phyloP scores from a whole-genome alignment of 2,329 filamentous ascomycete genomes.

The Aspergillus ochraceoroseus region DNA sequence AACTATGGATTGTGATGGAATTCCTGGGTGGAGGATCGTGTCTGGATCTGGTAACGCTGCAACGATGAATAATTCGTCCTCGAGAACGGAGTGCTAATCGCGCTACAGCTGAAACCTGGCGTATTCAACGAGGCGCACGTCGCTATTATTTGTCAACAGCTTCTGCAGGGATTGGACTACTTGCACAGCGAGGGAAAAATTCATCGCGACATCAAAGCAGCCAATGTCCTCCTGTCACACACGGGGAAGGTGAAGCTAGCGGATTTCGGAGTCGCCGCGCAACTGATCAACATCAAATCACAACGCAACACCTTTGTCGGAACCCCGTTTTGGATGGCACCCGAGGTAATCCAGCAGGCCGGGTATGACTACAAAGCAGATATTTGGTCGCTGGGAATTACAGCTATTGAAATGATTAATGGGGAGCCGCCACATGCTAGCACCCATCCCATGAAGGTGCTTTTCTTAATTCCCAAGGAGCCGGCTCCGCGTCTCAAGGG shows the following conservation, averaged over 20 bases:
- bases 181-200: conserved; percentile 92
- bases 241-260: conserved; percentile 89
- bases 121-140: conserved; percentile 85
- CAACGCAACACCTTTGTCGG: conserved; percentile 97
- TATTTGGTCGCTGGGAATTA: conserved; percentile 90
- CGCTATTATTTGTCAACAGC: conserved; percentile 86
- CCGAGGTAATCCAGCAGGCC: conserved; percentile 86
- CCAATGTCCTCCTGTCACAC: conserved; percentile 89
- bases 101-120: conserved; percentile 74
- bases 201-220: conserved; percentile 93
- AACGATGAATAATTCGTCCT: not conserved
- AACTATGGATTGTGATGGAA: conserved; percentile 99
- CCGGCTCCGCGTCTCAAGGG: conserved; percentile 79
- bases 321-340: conserved; percentile 96
- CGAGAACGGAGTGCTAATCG: too few relatives aligned
- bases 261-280: conserved; percentile 94
- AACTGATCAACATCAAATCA: conserved; percentile 95
- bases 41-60: conserved; percentile 69
- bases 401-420: conserved; percentile 80
- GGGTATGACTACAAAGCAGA: conserved; percentile 84
- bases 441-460: conserved; percentile 87
- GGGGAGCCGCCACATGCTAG: conserved; percentile 83
- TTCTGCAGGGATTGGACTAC: conserved; percentile 86
- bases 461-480: conserved; percentile 87
- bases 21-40: conserved; percentile 93